Conservation (phyloP, 2,329 filamentous ascomycete genomes). For the Monascus ruber region DNA sequence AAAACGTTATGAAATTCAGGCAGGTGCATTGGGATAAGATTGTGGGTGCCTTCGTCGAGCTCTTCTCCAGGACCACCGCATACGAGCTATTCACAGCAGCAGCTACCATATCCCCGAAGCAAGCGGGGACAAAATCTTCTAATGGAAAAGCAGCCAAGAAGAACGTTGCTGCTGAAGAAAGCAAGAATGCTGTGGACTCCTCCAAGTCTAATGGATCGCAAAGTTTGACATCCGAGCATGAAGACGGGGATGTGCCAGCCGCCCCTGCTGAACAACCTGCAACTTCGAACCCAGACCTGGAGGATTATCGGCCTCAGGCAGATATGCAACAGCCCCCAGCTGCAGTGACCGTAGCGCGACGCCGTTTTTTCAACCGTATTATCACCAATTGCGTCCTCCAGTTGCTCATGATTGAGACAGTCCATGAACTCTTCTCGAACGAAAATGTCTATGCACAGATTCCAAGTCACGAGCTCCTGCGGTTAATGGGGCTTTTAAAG, state of each 20-base stretch:
- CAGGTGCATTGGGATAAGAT: slow-evolving; percentile 86
- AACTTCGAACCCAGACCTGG: slow-evolving; percentile 43
- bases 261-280: slow-evolving; percentile 7
- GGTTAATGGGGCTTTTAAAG: slow-evolving; percentile 88
- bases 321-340: slow-evolving; percentile 67
- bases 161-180: slow-evolving; percentile 14
- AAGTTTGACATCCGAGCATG: slow-evolving; percentile 18
- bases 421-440: slow-evolving; percentile 96
- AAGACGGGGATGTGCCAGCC: slow-evolving; percentile 21
- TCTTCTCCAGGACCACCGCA: slow-evolving; percentile 90
- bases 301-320: slow-evolving; percentile 75
- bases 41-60: slow-evolving; percentile 86
- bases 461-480: slow-evolving; percentile 75
- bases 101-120: slow-evolving; percentile 34
- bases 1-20: slow-evolving; percentile 89
- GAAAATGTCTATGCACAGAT: slow-evolving; percentile 90
- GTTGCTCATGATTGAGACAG: slow-evolving; percentile 97
- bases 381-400: slow-evolving; percentile 97
- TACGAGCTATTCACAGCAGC: slow-evolving; percentile 90
- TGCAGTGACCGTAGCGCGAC: slow-evolving; percentile 81
- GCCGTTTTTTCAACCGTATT: slow-evolving; percentile 97
- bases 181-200: slow-evolving; percentile 9
- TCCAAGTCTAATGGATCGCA: slow-evolving; percentile 19
- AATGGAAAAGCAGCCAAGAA: slow-evolving; percentile 18
- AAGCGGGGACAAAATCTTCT: slow-evolving; percentile 14